Evolutionary conservation across 2,329 filamentous ascomycete species (phyloP).

Genomic region (Aphanocladium album): DNA sequence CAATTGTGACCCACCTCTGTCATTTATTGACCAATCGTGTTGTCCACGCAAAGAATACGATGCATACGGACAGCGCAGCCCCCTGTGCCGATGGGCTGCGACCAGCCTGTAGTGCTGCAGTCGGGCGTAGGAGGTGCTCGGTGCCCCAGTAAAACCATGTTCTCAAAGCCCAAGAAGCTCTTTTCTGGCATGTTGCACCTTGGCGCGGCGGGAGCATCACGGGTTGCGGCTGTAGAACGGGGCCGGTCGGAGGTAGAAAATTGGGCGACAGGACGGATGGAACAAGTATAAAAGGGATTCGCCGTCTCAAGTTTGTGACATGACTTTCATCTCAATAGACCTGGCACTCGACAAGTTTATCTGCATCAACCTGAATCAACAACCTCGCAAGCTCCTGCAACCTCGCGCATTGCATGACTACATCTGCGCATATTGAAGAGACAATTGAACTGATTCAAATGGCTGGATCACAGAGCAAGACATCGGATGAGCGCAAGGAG

Average conservation of each 20-base stretch:
- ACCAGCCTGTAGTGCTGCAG: background rate
- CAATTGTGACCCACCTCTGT: background rate
- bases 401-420: background rate
- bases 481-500: conserved; percentile 21
- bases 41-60: conserved; percentile 5
- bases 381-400: too few species aligned
- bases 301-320: background rate
- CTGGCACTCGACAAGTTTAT: too few species aligned
- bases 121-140: background rate
- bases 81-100: background rate
- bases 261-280: background rate
- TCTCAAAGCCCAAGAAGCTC: background rate
- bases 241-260: background rate
- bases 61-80: conserved; percentile 9
- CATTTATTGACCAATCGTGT: background rate
- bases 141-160: background rate
- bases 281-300: background rate
- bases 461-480: conserved; percentile 18
- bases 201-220: background rate
- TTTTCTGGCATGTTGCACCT: background rate
- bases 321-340: too few species aligned
- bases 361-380: too few species aligned
- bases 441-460: background rate
- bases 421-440: background rate
- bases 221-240: background rate